Percentiles rank a stretch among this genome's conserved stretches.
Conservation (phyloP, 768 basidiomycete genomes). For the Boletus huronensis region DNA sequence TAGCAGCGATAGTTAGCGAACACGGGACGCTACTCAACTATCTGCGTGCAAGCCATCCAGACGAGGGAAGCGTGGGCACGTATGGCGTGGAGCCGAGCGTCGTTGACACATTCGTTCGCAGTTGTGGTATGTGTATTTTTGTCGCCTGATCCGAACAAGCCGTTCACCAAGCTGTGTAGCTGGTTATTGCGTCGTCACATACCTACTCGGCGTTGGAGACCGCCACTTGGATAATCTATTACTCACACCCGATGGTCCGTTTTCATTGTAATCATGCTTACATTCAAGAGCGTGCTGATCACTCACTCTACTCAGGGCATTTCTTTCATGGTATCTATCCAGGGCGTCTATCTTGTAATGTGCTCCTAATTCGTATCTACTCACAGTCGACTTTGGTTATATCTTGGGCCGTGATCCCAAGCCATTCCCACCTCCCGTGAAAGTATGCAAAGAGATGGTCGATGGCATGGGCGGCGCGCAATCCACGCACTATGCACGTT, state of each 20-base stretch:
- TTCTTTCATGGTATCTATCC: conserved; percentile 89
- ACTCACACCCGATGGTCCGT: conserved; percentile 81
- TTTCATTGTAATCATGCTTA: neutral
- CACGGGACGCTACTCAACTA: conserved; percentile 87
- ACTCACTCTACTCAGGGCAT: conserved; percentile 50
- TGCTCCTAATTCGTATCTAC: conserved; percentile 8
- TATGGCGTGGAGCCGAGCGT: conserved; percentile 93
- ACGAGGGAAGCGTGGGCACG: conserved; percentile 92
- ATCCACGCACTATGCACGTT: conserved; percentile 92
- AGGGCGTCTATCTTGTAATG: neutral
- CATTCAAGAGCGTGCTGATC: neutral
- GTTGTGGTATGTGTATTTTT: conserved; percentile 70
- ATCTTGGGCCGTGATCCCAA: conserved; percentile 97
- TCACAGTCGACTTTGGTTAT: conserved; percentile 93
- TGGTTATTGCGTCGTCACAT: conserved; percentile 97
- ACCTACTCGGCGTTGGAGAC: conserved; percentile 94
- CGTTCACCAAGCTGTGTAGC: conserved; percentile 47
- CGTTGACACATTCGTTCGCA: conserved; percentile 93
- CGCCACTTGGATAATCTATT: conserved; percentile 95
- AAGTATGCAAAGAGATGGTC: conserved; percentile 99
- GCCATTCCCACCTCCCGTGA: conserved; percentile 95
- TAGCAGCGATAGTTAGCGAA: conserved; percentile 92
- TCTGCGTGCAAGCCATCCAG: conserved; percentile 79
- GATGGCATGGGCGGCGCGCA: conserved; percentile 99
- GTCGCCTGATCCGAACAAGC: neutral